These are phyloP conservation scores for Boletus sp. DNA, from an alignment of 1,284 basidiomycete genomes.

Conservation along the genomic window DNA sequence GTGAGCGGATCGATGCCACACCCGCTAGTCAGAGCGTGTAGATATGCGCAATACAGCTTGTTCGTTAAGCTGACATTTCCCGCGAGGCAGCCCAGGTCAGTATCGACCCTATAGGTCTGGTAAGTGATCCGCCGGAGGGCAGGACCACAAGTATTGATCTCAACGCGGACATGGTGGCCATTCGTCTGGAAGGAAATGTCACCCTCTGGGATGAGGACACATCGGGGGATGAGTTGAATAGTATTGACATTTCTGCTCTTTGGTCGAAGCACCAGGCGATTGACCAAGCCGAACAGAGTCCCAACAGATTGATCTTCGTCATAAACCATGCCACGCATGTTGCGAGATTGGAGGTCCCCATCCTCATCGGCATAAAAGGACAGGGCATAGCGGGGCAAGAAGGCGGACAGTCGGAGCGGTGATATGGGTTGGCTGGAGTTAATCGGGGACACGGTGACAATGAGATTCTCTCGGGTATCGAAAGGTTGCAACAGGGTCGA, in stretches of 20 bases:
- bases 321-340: slow-evolving; percentile 24
- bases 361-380: slow-evolving; percentile 32
- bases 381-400: slow-evolving; percentile 41
- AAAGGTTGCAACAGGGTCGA: slow-evolving; percentile 22
- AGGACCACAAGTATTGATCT: slow-evolving; percentile 14
- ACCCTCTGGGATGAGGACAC: slow-evolving; percentile 42
- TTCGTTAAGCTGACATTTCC: slow-evolving; percentile 33
- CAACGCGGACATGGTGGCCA: slow-evolving; percentile 26
- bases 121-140: slow-evolving; percentile 19
- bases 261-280: slow-evolving; percentile 38
- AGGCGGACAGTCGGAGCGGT: slow-evolving; percentile 26
- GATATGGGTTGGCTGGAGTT: slow-evolving; percentile 8
- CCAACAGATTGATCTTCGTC: slow-evolving; percentile 28
- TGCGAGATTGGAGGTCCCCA: slow-evolving; percentile 29
- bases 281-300: slow-evolving; percentile 32
- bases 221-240: slow-evolving; percentile 18
- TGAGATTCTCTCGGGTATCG: slow-evolving; percentile 32
- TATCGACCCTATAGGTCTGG: slow-evolving; percentile 39
- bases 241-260: slow-evolving; percentile 1
- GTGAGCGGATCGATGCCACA: slow-evolving; percentile 45
- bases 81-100: slow-evolving; percentile 36
- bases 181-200: slow-evolving; percentile 23
- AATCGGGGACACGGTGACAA: slow-evolving; percentile 14
- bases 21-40: slow-evolving; percentile 44
- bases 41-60: slow-evolving; percentile 39